phyloP scores from a whole-genome alignment of 2,329 filamentous ascomycete species.

The Pseudogymnoascus sp. region DNA sequence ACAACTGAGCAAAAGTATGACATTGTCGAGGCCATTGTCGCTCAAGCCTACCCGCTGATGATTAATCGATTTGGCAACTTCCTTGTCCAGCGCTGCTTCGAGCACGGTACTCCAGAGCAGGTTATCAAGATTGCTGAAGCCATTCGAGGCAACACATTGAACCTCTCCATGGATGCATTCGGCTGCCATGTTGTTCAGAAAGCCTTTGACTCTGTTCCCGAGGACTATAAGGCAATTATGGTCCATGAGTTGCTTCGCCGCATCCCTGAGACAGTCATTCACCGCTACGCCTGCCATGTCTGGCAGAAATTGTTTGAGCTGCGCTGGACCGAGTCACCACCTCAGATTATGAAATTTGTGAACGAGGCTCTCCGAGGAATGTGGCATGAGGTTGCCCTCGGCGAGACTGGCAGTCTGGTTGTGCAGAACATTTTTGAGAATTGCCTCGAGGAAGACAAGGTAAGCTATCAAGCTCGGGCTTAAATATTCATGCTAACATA shows the following conservation, averaged over 20 bases:
- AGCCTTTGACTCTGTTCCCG: slow-evolving; percentile 93
- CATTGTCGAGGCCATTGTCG: slow-evolving; percentile 92
- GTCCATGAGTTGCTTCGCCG: slow-evolving; percentile 93
- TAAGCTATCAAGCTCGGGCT: slow-evolving; percentile 32
- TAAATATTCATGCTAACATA: slow-evolving; percentile 10
- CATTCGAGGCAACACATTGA: slow-evolving; percentile 89
- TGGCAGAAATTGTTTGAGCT: slow-evolving; percentile 99
- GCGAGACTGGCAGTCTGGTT: slow-evolving; percentile 93
- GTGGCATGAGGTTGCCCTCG: slow-evolving; percentile 97
- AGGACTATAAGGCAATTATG: slow-evolving; percentile 97
- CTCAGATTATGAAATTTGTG: slow-evolving; percentile 97
- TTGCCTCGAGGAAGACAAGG: slow-evolving; percentile 97
- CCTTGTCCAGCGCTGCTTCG: slow-evolving; percentile 95
- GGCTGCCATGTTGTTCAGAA: slow-evolving; percentile 98
- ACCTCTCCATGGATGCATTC: slow-evolving; percentile 95
- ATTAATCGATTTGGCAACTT: slow-evolving; percentile 99
- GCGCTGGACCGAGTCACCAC: slow-evolving; percentile 87
- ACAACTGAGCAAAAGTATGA: slow-evolving; percentile 94
- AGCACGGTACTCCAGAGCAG: slow-evolving; percentile 92
- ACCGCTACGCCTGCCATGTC: slow-evolving; percentile 96
- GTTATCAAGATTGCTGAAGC: slow-evolving; percentile 89
- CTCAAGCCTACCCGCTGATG: slow-evolving; percentile 92
- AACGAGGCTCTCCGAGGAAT: slow-evolving; percentile 91
- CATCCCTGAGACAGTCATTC: slow-evolving; percentile 96
- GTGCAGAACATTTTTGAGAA: slow-evolving; percentile 99